Conservation (phyloP, 1,139 yeast species). For the Diutina mesorugosa region DNA sequence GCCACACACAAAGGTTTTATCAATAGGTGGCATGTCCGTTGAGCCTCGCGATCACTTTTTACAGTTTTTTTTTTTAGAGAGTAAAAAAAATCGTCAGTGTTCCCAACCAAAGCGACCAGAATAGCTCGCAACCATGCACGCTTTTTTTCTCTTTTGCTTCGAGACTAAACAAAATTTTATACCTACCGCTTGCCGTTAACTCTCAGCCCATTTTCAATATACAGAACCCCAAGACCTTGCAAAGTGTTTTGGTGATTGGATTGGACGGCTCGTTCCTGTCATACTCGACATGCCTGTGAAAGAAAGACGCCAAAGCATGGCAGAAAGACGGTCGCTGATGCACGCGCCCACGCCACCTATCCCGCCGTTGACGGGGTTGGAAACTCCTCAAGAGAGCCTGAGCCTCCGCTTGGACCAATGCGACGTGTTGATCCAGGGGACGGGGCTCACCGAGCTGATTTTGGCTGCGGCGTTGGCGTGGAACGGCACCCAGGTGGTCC, state of each 20-base stretch:
- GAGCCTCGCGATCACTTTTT: not conserved
- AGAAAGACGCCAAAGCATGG: conserved; percentile 2
- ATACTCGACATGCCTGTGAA: not conserved
- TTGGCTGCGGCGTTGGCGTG: conserved; percentile 91
- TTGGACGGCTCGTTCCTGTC: not conserved
- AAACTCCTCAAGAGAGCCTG: not conserved
- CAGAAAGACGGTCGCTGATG: conserved; percentile 3
- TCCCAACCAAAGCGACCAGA: not conserved
- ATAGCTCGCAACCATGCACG: not conserved
- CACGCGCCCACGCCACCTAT: not conserved
- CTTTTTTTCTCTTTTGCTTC: not conserved
- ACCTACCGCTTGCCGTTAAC: not conserved
- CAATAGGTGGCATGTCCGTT: not conserved
- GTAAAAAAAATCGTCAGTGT: not conserved
- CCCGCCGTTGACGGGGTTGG: conserved; percentile 1
- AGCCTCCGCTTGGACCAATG: not conserved
- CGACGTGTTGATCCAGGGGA: conserved; percentile 84
- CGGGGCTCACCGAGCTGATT: conserved; percentile 81
- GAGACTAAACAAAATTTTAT: not conserved
- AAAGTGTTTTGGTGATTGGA: not conserved
- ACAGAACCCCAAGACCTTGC: not conserved
- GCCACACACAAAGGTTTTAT: not conserved
- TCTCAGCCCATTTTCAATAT: not conserved
- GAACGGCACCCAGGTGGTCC: conserved; percentile 89
- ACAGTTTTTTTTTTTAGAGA: too few species aligned